Base-by-base conservation (phyloP, 768 basidiomycete species). In the Psilocybe tampanensis region DNA sequence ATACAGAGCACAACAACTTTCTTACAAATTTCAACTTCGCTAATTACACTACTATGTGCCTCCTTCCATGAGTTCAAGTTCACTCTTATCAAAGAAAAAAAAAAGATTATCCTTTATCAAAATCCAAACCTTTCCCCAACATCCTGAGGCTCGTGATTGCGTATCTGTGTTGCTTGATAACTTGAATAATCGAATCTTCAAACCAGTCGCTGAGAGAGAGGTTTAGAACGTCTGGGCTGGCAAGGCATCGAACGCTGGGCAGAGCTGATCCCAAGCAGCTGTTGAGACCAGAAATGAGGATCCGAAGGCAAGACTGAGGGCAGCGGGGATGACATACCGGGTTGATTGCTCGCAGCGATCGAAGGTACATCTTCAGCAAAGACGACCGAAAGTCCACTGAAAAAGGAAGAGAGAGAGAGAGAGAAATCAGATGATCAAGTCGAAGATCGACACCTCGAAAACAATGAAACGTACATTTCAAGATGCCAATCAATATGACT, bases 401-500 rank as follows among this genome's bases (percentile, higher is more conserved):
- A 44, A 9, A 26, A 51, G 12, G 24, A 19, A 9, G n/a, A n/a
- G n/a, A n/a, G n/a, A n/a, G n/a, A n/a, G n/a, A n/a, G n/a, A n/a
- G n/a, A n/a, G n/a, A 43, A 44, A 22, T 7, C 29, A 34, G 13
- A 39, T 39, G n/a, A 13, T 18, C n/a, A n/a, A n/a, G n/a, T n/a
- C n/a, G n/a, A n/a, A n/a, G n/a, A n/a, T n/a, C n/a, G n/a, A n/a
- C n/a, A n/a, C n/a, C n/a, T n/a, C n/a, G 19, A 39, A 48, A 6
- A 13, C 3, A 6, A 6, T 39, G 3, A 39, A n/a, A 66, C 71
- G 52, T 61, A 74, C 73, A 67, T 61, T 55, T 77, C 74, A 36
- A 81, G 64, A 65, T 82, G 79, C 78, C 80, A 82, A 57, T 80
- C 75, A 56, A 77, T 77, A 61, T 76, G 76, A 56, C 72, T 73